Evolutionary conservation across 306 rosid species (phyloP).

Genomic region (Rosa chinensis): DNA sequence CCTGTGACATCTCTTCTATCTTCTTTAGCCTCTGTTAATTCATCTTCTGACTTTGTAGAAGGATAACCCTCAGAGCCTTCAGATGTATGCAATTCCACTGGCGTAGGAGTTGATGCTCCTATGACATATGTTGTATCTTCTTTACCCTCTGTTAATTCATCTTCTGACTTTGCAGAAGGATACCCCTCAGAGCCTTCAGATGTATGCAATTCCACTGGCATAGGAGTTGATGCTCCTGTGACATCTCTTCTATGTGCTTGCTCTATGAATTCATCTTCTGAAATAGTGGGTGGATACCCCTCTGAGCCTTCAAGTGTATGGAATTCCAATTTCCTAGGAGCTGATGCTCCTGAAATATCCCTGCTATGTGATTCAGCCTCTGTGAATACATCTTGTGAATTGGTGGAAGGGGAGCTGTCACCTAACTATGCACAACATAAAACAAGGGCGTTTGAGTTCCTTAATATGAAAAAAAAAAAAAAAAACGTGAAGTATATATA

Average conservation of each 20-base stretch:
- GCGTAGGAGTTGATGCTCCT: slow-evolving; percentile 17
- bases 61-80: slow-evolving; percentile 35
- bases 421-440: slow-evolving; percentile 37
- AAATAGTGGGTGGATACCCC: slow-evolving; percentile 19
- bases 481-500: background rate
- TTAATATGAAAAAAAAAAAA: background rate
- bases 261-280: slow-evolving; percentile 30
- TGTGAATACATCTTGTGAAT: slow-evolving; percentile 32
- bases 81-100: slow-evolving; percentile 22
- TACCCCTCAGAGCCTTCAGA: slow-evolving; percentile 39
- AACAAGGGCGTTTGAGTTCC: background rate
- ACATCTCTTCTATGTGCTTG: slow-evolving; percentile 26
- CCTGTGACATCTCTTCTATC: background rate
- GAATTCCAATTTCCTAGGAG: background rate
- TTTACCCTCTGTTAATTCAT: slow-evolving; percentile 14
- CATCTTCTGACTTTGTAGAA: slow-evolving; percentile 10
- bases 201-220: slow-evolving; percentile 23
- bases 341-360: slow-evolving; percentile 30
- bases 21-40: background rate
- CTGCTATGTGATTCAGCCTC: slow-evolving; percentile 17
- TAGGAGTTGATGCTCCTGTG: slow-evolving; percentile 24
- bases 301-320: background rate
- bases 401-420: slow-evolving; percentile 29
- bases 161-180: slow-evolving; percentile 36
- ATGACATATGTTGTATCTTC: slow-evolving; percentile 26